Evolutionary conservation across 2,329 filamentous ascomycete genomes (phyloP).

Genomic region (Cladosporium halotolerans): DNA sequence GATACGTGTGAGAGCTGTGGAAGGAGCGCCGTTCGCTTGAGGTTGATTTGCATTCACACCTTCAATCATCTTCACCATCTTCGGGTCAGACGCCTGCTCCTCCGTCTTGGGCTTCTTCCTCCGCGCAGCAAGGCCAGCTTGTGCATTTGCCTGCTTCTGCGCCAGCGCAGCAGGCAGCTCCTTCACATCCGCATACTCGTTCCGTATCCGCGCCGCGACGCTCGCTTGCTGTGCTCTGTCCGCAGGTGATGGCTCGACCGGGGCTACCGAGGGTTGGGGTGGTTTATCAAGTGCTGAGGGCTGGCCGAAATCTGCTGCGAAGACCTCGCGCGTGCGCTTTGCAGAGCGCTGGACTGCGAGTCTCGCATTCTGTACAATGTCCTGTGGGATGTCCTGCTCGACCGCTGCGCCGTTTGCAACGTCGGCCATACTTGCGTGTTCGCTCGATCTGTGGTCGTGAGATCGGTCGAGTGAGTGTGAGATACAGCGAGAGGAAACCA

Average conservation of each 20-base stretch:
- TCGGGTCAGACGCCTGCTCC: conserved; percentile 46
- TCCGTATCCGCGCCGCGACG: conserved; percentile 54
- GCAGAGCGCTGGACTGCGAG: conserved; percentile 40
- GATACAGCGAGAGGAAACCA: neutral
- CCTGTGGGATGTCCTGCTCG: conserved; percentile 7
- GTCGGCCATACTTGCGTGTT: conserved; percentile 1
- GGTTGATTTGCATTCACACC: conserved; percentile 47
- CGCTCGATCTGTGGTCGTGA: neutral
- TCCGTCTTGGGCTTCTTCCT: conserved; percentile 57
- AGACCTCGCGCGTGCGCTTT: conserved; percentile 50
- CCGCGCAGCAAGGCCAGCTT: conserved; percentile 51
- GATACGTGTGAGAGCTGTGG: conserved; percentile 53
- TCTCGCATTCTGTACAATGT: conserved; percentile 3
- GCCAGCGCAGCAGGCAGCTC: conserved; percentile 72
- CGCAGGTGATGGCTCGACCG: conserved; percentile 39
- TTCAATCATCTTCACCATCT: conserved; percentile 62
- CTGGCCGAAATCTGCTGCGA: conserved; percentile 47
- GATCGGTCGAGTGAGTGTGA: neutral
- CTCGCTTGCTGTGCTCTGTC: conserved; percentile 41
- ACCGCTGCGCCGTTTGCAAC: neutral
- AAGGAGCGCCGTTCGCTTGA: conserved; percentile 41
- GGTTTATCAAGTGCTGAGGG: conserved; percentile 36
- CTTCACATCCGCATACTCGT: conserved; percentile 72
- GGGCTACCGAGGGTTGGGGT: conserved; percentile 36
- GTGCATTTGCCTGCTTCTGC: conserved; percentile 65